These are phyloP conservation scores for Tricholoma matsutake DNA, from an alignment of 768 basidiomycete species.

Conservation along the genomic window DNA sequence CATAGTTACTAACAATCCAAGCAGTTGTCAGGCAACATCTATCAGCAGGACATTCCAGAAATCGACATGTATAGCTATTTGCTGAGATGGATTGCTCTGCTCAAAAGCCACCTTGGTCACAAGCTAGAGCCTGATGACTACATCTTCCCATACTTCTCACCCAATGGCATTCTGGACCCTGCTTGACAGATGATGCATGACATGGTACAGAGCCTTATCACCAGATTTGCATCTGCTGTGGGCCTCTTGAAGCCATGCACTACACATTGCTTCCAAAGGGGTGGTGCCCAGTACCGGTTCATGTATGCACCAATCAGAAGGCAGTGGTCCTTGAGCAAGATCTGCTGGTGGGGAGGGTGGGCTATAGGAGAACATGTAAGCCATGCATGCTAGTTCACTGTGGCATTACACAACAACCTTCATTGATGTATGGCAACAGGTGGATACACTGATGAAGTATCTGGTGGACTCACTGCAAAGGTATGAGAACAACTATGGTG, in stretches of 20 bases:
- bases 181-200: too few species aligned
- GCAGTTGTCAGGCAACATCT: too few species aligned
- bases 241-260: conserved; percentile 19
- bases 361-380: conserved; percentile 23
- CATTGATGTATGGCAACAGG: conserved; percentile 5
- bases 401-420: background rate
- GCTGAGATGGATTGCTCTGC: too few species aligned
- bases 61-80: too few species aligned
- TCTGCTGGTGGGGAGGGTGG: conserved; percentile 40
- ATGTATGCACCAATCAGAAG: conserved; percentile 29
- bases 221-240: too few species aligned
- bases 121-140: too few species aligned
- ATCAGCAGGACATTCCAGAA: too few species aligned
- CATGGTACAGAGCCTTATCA: too few species aligned
- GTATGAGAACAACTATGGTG: conserved; percentile 20
- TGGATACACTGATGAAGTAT: too few species aligned
- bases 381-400: background rate
- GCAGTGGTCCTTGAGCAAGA: conserved; percentile 25
- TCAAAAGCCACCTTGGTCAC: too few species aligned
- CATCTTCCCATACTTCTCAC: too few species aligned
- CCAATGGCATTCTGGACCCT: too few species aligned
- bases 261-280: conserved; percentile 31
- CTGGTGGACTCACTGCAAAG: conserved; percentile 23
- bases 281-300: conserved; percentile 33
- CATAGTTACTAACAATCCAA: background rate